A percentile compares a stretch with the other conserved stretches of the same genome.
phyloP scores from a whole-genome alignment of 148 eudicot genomes.

The Amaranthus palmeri region DNA sequence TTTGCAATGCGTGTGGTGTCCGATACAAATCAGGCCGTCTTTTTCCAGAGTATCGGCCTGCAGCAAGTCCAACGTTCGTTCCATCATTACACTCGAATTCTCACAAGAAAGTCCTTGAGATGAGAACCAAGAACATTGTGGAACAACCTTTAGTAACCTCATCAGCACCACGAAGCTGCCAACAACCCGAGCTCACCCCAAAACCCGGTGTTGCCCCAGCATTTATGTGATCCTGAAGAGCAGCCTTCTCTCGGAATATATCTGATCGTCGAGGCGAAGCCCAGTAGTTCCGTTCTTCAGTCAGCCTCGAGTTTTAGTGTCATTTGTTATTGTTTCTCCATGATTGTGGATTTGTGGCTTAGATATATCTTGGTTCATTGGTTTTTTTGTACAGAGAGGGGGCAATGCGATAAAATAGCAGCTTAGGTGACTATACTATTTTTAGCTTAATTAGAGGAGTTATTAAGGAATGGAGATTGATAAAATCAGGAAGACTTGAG shows the following conservation, averaged over 20 bases:
- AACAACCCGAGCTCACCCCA: slow-evolving; percentile 27
- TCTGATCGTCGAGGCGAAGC: not conserved
- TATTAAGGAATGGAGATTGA: slow-evolving; percentile 20
- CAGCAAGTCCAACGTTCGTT: slow-evolving; percentile 86
- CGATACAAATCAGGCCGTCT: slow-evolving; percentile 87
- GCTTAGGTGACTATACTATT: slow-evolving; percentile 28
- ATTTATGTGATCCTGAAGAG: slow-evolving; percentile 18
- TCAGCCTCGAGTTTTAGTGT: slow-evolving; percentile 18
- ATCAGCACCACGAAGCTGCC: too few relatives aligned
- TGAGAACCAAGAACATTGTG: slow-evolving; percentile 45
- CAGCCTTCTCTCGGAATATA: too few relatives aligned
- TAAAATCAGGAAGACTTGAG: slow-evolving; percentile 6
- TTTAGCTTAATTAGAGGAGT: slow-evolving; percentile 24
- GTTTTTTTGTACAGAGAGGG: slow-evolving; percentile 42
- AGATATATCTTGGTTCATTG: slow-evolving; percentile 29
- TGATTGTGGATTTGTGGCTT: slow-evolving; percentile 8
- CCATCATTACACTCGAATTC: slow-evolving; percentile 86
- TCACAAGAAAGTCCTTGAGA: slow-evolving; percentile 90
- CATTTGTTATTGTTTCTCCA: slow-evolving; percentile 18
- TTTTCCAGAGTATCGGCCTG: slow-evolving; percentile 93
- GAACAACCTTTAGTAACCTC: not conserved
- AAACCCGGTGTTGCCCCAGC: slow-evolving; percentile 23
- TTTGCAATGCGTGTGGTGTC: slow-evolving; percentile 97
- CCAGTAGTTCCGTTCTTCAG: not conserved
- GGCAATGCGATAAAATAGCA: slow-evolving; percentile 18